Base-by-base conservation (phyloP, 768 basidiomycete species). In the Serendipita sp. region DNA sequence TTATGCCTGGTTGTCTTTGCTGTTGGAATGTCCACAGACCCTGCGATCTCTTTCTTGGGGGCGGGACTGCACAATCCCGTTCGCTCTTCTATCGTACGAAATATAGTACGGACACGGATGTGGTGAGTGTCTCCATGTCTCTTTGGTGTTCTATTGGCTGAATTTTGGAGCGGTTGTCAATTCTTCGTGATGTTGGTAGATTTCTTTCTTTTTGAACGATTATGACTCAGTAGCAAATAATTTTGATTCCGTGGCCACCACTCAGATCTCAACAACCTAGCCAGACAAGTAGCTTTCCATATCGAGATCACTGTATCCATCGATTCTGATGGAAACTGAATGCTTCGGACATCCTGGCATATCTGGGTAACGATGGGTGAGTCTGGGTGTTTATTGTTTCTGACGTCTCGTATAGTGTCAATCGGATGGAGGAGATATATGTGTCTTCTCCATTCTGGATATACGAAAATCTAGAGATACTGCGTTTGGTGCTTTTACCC, bases 351-450 rank as follows among this genome's bases (percentile, higher is more conserved):
- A 23, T 23, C 23, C 23, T 23, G 23, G 23, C 23, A 23, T 23
- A 23, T 23, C 23, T 23, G 23, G 23, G 23, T 23, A 23, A 31
- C 23, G 23, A 23, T 23, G 23, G 23, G 23, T 23, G 23, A 23
- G 23, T 23, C 23, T 23, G 23, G 23, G 23, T 83, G 83, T 16
- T 67, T 63, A 79, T 73, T 50, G 13, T n/a, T 16, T 23, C 16
- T 34, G 18, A 18, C 50, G 11, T 11, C 29, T 29, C 27, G 10
- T 29, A 53, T 23, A 23, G 52, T 43, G 62, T 53, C 10, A 33
- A 53, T 31, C 27, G 43, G 3, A 45, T 66, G 13, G 34, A 62
- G 37, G 53, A 65, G n/a, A 50, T 66, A 3, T 66, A 44, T 63
- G 23, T 23, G 23, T 23, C 23, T 23, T 23, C 23, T 23, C 23